Evolutionary conservation across 176 grass and related monocot genomes (phyloP).

Genomic region (Elaeis guineensis): DNA sequence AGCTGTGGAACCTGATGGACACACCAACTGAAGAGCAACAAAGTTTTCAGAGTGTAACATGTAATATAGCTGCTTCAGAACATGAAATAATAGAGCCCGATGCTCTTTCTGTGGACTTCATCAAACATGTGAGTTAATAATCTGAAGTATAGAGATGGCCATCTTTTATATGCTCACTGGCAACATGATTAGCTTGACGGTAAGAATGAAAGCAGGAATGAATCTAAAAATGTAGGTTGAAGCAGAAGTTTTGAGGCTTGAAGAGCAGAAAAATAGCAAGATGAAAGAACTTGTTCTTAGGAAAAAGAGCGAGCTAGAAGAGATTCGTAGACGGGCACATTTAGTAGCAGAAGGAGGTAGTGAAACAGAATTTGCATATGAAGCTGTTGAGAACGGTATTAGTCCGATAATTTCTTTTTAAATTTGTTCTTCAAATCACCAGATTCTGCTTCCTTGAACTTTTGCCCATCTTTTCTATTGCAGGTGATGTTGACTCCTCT

Average conservation of each 20-base stretch:
- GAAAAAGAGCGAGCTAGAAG: constrained; percentile 71
- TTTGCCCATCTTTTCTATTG: constrained; percentile 6
- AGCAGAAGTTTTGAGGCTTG: constrained; percentile 73
- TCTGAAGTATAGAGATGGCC: not conserved
- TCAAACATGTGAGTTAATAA: constrained; percentile 28
- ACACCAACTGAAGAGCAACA: constrained; percentile 83
- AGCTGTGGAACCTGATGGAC: constrained; percentile 93
- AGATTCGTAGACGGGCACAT: constrained; percentile 52
- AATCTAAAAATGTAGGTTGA: constrained; percentile 37
- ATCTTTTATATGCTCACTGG: too few relatives aligned
- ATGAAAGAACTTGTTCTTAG: constrained; percentile 57
- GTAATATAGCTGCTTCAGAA: constrained; percentile 88
- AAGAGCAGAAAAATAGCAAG: constrained; percentile 59
- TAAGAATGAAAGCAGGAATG: too few relatives aligned
- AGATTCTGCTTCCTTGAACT: not conserved
- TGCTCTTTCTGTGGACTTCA: constrained; percentile 51
- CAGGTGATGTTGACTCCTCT: constrained; percentile 34
- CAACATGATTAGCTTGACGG: too few relatives aligned
- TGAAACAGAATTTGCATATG: constrained; percentile 14
- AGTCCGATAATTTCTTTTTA: too few relatives aligned
- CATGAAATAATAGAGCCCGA: constrained; percentile 61
- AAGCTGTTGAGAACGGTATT: constrained; percentile 38
- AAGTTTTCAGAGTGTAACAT: constrained; percentile 65
- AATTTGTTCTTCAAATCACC: not conserved
- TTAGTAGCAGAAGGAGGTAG: constrained; percentile 18